These are phyloP conservation scores for Pichia sp. DNA, from an alignment of 1,139 yeast genomes.

Conservation along the genomic window DNA sequence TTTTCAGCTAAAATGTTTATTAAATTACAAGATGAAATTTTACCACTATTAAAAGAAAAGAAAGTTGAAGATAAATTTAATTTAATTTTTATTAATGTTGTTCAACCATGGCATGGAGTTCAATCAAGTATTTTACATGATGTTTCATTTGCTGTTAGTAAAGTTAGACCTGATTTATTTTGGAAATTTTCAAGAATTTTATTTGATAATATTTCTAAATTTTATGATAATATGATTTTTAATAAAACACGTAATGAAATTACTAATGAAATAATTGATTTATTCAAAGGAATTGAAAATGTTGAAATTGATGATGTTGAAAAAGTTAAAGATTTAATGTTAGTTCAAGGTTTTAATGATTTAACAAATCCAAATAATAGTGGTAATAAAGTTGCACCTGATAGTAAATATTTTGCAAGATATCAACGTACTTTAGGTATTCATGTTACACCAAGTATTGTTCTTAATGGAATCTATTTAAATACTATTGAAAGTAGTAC, in stretches of 20 bases:
- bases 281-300: slow-evolving; percentile 30
- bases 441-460: slow-evolving; percentile 81
- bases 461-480: slow-evolving; percentile 58
- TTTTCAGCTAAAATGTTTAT: slow-evolving; percentile 60
- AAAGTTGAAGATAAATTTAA: slow-evolving; percentile 46
- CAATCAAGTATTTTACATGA: slow-evolving; percentile 63
- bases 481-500: slow-evolving; percentile 41
- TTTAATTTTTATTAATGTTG: slow-evolving; percentile 56
- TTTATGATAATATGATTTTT: slow-evolving; percentile 57
- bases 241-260: slow-evolving; percentile 51
- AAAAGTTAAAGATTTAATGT: slow-evolving; percentile 20
- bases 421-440: slow-evolving; percentile 72
- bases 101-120: slow-evolving; percentile 82
- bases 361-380: slow-evolving; percentile 37
- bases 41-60: slow-evolving; percentile 45
- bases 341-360: slow-evolving; percentile 29
- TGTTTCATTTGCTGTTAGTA: slow-evolving; percentile 63
- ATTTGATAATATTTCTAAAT: slow-evolving; percentile 46
- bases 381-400: slow-evolving; percentile 56
- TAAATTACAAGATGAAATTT: slow-evolving; percentile 46
- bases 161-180: slow-evolving; percentile 51
- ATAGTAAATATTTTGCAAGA: slow-evolving; percentile 67
- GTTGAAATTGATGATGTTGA: slow-evolving; percentile 20
- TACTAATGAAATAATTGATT: slow-evolving; percentile 47
- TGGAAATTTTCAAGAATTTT: slow-evolving; percentile 57